These are phyloP conservation scores for Sporothrix inflata DNA, from an alignment of 2,329 filamentous ascomycete species.

Conservation along the genomic window DNA sequence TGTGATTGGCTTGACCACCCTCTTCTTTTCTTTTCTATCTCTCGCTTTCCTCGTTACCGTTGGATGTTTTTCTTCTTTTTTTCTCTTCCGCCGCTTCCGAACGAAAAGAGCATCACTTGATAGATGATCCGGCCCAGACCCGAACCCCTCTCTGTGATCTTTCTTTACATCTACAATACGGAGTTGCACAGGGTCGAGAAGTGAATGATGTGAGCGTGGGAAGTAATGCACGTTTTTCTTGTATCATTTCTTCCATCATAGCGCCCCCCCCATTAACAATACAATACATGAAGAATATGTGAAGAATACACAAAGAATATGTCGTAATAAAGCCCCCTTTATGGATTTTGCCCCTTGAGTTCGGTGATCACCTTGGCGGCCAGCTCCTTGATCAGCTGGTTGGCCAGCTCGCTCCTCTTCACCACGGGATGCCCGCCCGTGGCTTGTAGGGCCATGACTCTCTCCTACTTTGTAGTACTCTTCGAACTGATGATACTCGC, in stretches of 20 bases:
- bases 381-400: too few species aligned
- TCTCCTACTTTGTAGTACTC: neutral
- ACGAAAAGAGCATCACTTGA: neutral
- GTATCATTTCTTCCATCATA: neutral
- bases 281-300: neutral
- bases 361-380: too few species aligned
- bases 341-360: too few species aligned
- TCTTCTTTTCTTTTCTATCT: too few species aligned
- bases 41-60: neutral
- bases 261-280: neutral
- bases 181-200: neutral
- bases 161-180: neutral
- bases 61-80: neutral
- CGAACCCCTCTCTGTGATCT: neutral
- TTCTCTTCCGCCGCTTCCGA: slow-evolving; percentile 11
- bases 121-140: neutral
- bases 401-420: too few species aligned
- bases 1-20: too few species aligned
- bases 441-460: too few species aligned
- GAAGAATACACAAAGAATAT: too few species aligned
- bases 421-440: too few species aligned
- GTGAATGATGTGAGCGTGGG: neutral
- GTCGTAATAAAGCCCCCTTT: too few species aligned
- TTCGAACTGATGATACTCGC: neutral
- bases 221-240: neutral